Evolutionary conservation across 345 rosid genomes (phyloP).

Genomic region (Arabidopsis arenosa): DNA sequence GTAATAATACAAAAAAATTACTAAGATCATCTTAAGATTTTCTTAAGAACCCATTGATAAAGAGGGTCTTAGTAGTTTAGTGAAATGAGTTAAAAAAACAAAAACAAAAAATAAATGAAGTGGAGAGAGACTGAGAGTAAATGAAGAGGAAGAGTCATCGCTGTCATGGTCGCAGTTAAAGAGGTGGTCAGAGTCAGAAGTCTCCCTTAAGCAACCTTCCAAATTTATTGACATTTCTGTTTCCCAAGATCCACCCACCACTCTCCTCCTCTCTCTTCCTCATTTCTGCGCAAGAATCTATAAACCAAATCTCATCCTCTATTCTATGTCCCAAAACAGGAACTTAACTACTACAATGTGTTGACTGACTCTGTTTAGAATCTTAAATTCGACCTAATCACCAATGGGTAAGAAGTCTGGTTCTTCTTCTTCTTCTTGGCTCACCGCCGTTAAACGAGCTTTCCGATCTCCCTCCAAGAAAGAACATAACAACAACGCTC

Average conservation of each 20-base stretch:
- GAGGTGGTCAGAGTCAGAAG: conserved; percentile 46
- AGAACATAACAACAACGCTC: conserved; percentile 40
- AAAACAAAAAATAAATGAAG: conserved; percentile 6
- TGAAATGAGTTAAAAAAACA: not conserved
- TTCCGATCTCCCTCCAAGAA: conserved; percentile 79
- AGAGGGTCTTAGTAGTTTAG: too few species aligned
- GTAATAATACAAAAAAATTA: too few species aligned
- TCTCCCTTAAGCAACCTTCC: conserved; percentile 41
- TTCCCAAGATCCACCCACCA: conserved; percentile 48
- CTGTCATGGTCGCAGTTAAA: conserved; percentile 47
- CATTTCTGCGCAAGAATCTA: conserved; percentile 17
- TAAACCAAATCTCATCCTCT: conserved; percentile 38
- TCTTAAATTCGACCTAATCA: not conserved
- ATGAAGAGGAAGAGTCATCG: conserved; percentile 45
- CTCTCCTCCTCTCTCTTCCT: conserved; percentile 19
- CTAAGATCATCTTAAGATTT: too few species aligned
- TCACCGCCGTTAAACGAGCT: conserved; percentile 85
- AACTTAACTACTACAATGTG: not conserved
- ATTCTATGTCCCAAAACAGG: not conserved
- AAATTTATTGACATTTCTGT: conserved; percentile 42
- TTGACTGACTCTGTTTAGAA: conserved; percentile 20
- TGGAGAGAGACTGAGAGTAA: conserved; percentile 22
- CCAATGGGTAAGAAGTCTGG: conserved; percentile 74
- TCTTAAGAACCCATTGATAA: too few species aligned
- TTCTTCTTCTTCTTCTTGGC: conserved; percentile 78